Evolutionary conservation across 805 yeast genomes (phyloP), one percentile per base, ranked within the genome.

Genomic region (Ogataea ramenticola): DNA sequence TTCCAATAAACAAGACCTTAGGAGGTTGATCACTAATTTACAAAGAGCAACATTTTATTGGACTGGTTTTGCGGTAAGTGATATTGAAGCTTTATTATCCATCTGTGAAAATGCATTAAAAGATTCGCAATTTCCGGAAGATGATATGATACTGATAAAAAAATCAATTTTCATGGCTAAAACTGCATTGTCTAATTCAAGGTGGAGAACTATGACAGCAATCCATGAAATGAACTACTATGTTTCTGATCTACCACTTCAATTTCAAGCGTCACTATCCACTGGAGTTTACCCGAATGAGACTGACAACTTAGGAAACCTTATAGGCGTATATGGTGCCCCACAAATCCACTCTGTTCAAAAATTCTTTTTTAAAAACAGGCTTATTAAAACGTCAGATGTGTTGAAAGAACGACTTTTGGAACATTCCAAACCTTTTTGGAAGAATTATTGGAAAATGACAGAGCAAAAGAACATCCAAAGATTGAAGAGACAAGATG

Each of bases 21-120:
- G 81, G 46, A 59, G 81, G 40, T 66, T 82, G 49, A 72, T 82
- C 12, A 71, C 75, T 4, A 82, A 82, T 53, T 55, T 82, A 26
- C 86, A 78, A 57, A 67, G 82, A 46, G 79, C 84, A 1, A 79
- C 89, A 0, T 81, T 82, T 56, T 79, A 79, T 52, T 82, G 90
- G 90, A 79, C 86, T 1, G 89, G 88, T 0, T 82, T 82, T 54
- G 68, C 81, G 12, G 68, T 70, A 22, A 68, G 67, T 36, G 88
- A 82, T 59, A 66, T 82, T 26, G 75, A 75, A 40, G 65, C 72
- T 20, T 65, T 82, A 58, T 55, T 75, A 2, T 61, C 64, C 20
- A 72, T 82, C 26, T 72, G 82, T 41, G 61, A 66, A 15, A 58
- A 61, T 20, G 71, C 79, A 7, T 46, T 78, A 31, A 58, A 58